Percentiles rank a stretch among this genome's conserved stretches.
Evolutionary conservation across 805 yeast genomes (phyloP).

Genomic region (Yarrowia divulgata): DNA sequence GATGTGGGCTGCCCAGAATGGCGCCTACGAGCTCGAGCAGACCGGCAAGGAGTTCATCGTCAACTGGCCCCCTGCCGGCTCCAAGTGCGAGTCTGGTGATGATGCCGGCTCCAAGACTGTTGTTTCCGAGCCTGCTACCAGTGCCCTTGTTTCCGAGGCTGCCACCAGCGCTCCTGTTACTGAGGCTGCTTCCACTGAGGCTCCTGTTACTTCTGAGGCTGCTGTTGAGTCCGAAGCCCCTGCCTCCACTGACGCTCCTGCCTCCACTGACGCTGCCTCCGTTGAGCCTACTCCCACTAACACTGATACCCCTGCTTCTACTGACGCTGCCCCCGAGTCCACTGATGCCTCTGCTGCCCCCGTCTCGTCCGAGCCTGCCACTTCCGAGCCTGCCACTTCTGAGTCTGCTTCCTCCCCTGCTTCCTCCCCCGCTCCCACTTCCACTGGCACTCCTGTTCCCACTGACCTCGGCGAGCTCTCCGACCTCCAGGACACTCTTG

Average conservation of each 20-base stretch:
- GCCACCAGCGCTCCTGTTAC: neutral
- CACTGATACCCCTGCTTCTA: neutral
- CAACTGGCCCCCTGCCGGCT: neutral
- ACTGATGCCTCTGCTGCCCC: neutral
- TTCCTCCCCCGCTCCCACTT: neutral
- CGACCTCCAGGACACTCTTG: neutral
- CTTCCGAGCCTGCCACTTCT: neutral
- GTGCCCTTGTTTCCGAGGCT: neutral
- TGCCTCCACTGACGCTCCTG: no score
- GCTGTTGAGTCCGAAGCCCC: neutral
- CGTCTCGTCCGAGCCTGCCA: neutral
- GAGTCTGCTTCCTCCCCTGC: no score
- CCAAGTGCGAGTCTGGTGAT: neutral
- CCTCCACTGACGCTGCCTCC: neutral
- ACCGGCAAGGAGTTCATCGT: neutral
- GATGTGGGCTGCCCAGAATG: conserved; percentile 7
- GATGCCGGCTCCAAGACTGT: neutral
- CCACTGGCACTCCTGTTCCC: neutral
- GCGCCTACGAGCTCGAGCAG: conserved; percentile 9
- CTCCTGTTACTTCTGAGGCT: neutral
- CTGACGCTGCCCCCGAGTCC: neutral
- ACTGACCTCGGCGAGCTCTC: neutral
- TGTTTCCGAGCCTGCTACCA: neutral
- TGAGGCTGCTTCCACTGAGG: neutral
- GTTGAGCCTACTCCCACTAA: neutral